Evolutionary conservation across 108 stramenopile species (phyloP), one percentile per base, ranked within the genome.

Genomic region (Nitzschia putrida): DNA sequence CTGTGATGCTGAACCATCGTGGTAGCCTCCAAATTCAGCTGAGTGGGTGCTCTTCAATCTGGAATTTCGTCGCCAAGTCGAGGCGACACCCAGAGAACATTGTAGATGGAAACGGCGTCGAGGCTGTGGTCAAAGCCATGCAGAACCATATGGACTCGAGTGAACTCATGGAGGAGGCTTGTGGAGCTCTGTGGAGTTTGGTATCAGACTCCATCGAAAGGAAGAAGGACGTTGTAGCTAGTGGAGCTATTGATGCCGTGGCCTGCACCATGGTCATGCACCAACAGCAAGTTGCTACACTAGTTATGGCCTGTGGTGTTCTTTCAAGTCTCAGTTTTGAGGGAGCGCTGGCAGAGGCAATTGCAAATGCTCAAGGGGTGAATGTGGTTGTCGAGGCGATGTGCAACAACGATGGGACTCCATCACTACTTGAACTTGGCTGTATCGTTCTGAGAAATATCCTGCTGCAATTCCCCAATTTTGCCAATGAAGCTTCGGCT

Each of bases 241-340:
- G 40, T 13, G 83, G 82, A 24, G 82, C 69, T 0, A 63, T 85
- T 16, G 87, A 85, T 71, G 80, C 82, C 23, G 66, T 83, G 34
- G 61, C 74, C 25, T 85, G 84, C 42, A 51, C 78, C 23, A 60
- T 88, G 57, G 57, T 81, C 20, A 79, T 83, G 69, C 84, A 85
- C 44, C 84, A 79, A 1, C 52, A 67, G 20, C 57, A 66, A 26
- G 22, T 69, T 43, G 18, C 52, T 16, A 68, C 80, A 23, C 59
- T 88, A n/a, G 80, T 83, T 50, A 78, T 75, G 16, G 87, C 87
- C 1, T 66, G 78, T 49, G 78, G 77, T 10, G 68, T 88, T 14
- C 60, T 88, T 3, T 65, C 71, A 7, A 83, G 66, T 45, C 29
- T 85, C 52, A 80, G 80, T 58, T 53, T 60, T 0, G 56, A 57